phyloP scores from a whole-genome alignment of 345 rosid species.

The Eucalyptus viminalis region DNA sequence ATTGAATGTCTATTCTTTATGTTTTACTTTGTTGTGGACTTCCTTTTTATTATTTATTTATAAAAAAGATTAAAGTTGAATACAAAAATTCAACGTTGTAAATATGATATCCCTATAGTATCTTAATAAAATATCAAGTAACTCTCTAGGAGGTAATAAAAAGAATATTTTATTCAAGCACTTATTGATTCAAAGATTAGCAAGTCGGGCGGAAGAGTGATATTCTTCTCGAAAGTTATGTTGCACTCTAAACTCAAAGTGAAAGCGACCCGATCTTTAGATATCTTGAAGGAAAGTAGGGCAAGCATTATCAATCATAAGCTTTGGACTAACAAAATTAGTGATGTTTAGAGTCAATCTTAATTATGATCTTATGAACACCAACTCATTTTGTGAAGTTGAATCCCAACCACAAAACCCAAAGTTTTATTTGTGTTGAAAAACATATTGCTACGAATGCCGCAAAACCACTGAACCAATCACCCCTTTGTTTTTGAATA shows the following conservation, averaged over 20 bases:
- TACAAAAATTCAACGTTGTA: neutral
- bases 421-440: too few species aligned
- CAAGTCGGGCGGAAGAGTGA: neutral
- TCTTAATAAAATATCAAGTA: too few species aligned
- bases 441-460: neutral
- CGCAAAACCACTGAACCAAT: neutral
- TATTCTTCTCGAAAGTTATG: neutral
- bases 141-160: neutral
- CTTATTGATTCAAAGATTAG: neutral
- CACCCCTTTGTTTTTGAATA: neutral
- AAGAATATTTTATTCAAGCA: neutral
- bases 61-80: too few species aligned
- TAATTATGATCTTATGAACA: neutral
- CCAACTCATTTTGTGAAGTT: neutral
- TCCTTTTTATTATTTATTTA: neutral
- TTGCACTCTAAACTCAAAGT: neutral
- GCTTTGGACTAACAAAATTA: neutral
- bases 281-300: neutral
- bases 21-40: neutral
- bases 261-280: neutral
- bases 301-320: neutral
- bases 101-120: neutral
- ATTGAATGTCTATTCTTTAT: neutral
- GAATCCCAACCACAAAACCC: neutral
- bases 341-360: neutral